Conservation (phyloP, 2,329 filamentous ascomycete genomes). For the Onygenales sp. region DNA sequence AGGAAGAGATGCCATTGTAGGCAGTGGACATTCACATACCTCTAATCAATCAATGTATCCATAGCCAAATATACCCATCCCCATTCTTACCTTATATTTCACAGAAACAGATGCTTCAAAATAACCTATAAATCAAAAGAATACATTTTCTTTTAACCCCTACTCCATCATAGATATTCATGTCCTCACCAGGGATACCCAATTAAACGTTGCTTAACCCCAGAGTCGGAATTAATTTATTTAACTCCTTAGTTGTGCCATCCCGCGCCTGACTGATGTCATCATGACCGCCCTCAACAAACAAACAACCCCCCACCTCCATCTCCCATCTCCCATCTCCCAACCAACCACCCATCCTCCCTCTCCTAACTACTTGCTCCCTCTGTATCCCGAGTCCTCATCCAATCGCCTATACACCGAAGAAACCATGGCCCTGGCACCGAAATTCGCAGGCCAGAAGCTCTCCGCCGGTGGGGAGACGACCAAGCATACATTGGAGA, state of each 20-base stretch:
- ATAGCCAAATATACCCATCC: too few relatives aligned
- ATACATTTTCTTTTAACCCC: too few relatives aligned
- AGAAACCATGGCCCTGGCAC: constrained; percentile 46
- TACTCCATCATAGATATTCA: too few relatives aligned
- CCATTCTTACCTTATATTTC: too few relatives aligned
- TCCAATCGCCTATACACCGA: background rate
- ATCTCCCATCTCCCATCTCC: background rate
- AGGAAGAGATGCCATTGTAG: too few relatives aligned
- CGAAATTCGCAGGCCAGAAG: constrained; percentile 48
- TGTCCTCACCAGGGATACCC: too few relatives aligned
- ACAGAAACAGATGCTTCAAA: too few relatives aligned
- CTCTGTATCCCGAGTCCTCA: background rate
- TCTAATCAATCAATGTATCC: too few relatives aligned
- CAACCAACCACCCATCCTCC: background rate
- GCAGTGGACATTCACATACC: too few relatives aligned
- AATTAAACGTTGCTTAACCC: background rate
- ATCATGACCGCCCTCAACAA: background rate
- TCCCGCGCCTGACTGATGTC: background rate
- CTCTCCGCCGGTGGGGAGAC: constrained; percentile 16
- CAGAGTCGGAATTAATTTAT: too few relatives aligned
- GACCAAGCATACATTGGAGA: constrained; percentile 27
- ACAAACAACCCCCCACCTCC: background rate
- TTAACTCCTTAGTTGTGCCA: background rate
- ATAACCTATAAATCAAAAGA: too few relatives aligned
- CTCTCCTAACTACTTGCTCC: background rate